Evolutionary conservation across 2,329 filamentous ascomycete genomes (phyloP).

Genomic region (Cylindrodendrum hubeiense): DNA sequence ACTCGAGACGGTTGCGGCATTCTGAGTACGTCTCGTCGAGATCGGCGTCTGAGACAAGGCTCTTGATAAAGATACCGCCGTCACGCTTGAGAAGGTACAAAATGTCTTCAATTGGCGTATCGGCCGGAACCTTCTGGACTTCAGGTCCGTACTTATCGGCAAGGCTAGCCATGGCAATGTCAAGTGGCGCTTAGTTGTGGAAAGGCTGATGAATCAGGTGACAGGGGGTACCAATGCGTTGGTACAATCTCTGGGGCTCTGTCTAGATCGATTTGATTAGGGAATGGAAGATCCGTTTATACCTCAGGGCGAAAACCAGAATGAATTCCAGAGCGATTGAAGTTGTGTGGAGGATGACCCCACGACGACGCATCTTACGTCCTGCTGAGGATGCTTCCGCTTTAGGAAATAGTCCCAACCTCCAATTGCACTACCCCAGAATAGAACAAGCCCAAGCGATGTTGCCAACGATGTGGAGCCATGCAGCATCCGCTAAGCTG

Average conservation of each 20-base stretch:
- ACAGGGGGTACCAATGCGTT: not conserved
- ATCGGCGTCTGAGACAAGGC: not conserved
- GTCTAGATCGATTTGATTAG: not conserved
- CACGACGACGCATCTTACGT: not conserved
- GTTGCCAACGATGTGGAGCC: not conserved
- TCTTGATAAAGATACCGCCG: conserved; percentile 12
- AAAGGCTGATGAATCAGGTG: not conserved
- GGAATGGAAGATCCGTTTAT: not conserved
- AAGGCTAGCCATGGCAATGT: not conserved
- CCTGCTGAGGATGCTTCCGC: not conserved
- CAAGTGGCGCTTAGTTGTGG: not conserved
- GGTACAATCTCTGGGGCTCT: not conserved
- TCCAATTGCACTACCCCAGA: not conserved
- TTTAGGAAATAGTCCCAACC: conserved; percentile 12
- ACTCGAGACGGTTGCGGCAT: not conserved
- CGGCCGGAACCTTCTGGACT: conserved; percentile 8
- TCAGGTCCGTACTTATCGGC: conserved; percentile 12
- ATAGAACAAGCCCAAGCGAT: not conserved
- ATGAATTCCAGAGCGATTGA: not conserved
- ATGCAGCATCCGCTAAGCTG: not conserved
- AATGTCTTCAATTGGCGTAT: conserved; percentile 7
- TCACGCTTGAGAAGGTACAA: conserved; percentile 10
- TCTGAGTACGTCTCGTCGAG: conserved; percentile 6
- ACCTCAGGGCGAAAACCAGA: not conserved
- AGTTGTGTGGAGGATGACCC: not conserved